phyloP scores from a whole-genome alignment of 129 eudicot genomes.

The Helichrysum umbraculigerum region DNA sequence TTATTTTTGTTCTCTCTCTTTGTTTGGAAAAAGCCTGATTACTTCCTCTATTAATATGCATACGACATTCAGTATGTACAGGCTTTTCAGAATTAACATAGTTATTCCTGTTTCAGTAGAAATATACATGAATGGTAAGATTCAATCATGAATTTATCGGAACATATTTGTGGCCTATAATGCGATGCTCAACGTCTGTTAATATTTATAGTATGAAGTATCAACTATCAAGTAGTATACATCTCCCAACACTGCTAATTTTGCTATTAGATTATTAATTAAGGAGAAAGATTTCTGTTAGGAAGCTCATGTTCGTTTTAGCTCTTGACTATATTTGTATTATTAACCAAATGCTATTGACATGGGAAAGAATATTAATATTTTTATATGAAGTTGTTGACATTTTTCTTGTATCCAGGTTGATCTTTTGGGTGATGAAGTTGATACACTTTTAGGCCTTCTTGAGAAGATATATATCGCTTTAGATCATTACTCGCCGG shows the following conservation, averaged over 20 bases:
- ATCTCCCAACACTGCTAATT: neutral
- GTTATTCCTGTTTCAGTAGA: neutral
- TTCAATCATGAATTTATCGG: neutral
- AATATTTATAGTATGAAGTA: neutral
- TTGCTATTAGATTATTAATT: slow-evolving; percentile 4
- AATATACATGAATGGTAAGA: neutral
- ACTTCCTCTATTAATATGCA: neutral
- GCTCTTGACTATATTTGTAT: neutral
- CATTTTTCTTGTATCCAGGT: slow-evolving; percentile 54
- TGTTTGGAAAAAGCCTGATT: neutral
- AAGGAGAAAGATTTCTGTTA: neutral
- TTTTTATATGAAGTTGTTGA: slow-evolving; percentile 16
- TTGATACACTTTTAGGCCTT: slow-evolving; percentile 65
- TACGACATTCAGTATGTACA: neutral
- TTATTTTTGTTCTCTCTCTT: neutral
- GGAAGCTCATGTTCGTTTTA: neutral
- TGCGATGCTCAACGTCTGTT: neutral
- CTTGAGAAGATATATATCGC: slow-evolving; percentile 89
- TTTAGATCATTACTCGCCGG: slow-evolving; percentile 91
- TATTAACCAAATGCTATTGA: neutral
- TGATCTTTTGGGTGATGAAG: slow-evolving; percentile 97
- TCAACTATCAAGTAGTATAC: neutral
- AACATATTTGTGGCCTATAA: neutral
- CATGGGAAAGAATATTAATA: neutral
- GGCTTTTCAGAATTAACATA: slow-evolving; percentile 13